Base-by-base conservation (phyloP, 495 filamentous ascomycete species). In the Beverwykella pulmonaria region DNA sequence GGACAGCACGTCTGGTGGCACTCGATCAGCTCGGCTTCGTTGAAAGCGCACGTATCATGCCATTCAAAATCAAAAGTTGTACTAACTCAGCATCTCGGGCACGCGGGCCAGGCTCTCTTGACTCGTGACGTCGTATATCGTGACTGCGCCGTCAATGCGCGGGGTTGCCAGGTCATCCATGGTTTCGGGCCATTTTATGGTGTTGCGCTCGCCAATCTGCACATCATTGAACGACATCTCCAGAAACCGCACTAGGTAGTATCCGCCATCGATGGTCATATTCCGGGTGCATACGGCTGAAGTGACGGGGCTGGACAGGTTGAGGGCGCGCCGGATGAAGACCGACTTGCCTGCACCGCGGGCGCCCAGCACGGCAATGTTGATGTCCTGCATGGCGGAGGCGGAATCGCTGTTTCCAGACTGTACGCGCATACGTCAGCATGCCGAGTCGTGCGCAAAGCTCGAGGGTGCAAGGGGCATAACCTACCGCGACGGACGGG, bases 261-360 rank as follows among this genome's bases (percentile, higher is more conserved):
- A 80, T 20, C 83, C 79, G 63, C 89, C 89, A 59, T 97, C 91
- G 69, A 97, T 76, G 2, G 86, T 85, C 78, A 95, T 85, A 70
- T 84, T 90, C 71, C 90, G 89, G 55, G 85, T 82, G 39, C 80
- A 85, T 27, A 84, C 81, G 47, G 81, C 77, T 10, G 70, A 61
- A 32, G 77, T 76, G 2, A 89, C 82, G 1, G 84, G 76, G 36
- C 78, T 77, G 62, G 84, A 86, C 65, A 93, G 80, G 44, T 91
- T 88, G 70, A 94, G 78, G 12, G 91, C 90, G 58, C 83, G 86
- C 72, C 90, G 88, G 63, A 97, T 89, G 70, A 98, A 96, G 23
- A 90, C 90, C 53, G 91, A 92, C 79, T 98, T 97, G 69, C 93
- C 93, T 34, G 91, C 90, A 53, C 88, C 87, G 68, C 85, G 81